phyloP scores from a whole-genome alignment of 1,284 basidiomycete genomes.

The Apiotrichum brassicae region DNA sequence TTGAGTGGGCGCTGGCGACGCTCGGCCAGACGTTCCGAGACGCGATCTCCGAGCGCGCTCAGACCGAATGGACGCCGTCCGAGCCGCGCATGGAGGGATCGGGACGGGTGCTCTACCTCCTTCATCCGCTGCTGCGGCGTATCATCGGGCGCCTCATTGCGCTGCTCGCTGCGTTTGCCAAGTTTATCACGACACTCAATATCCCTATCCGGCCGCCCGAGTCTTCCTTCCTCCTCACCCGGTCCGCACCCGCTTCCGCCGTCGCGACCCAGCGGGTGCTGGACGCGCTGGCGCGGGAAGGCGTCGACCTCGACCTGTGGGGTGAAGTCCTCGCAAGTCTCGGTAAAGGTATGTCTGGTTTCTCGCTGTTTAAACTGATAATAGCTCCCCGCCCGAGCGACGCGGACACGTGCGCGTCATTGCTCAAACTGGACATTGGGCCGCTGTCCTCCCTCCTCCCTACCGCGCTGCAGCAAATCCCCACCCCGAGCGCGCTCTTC shows the following conservation, averaged over 20 bases:
- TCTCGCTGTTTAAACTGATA: background rate
- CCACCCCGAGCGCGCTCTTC: constrained; percentile 26
- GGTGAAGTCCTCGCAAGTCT: constrained; percentile 24
- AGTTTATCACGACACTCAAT: constrained; percentile 24
- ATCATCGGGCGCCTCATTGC: constrained; percentile 23
- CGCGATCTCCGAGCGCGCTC: constrained; percentile 19
- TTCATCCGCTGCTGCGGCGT: constrained; percentile 23
- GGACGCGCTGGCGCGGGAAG: constrained; percentile 23
- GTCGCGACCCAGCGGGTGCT: constrained; percentile 25
- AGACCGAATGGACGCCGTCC: constrained; percentile 22
- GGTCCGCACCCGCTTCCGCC: constrained; percentile 27
- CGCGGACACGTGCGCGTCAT: constrained; percentile 14
- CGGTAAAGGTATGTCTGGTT: constrained; percentile 4
- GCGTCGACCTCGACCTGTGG: constrained; percentile 32
- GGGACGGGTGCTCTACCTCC: constrained; percentile 25
- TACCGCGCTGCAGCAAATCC: constrained; percentile 14
- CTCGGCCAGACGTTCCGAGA: constrained; percentile 27
- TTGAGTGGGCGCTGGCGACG: constrained; percentile 29
- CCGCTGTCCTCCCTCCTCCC: constrained; percentile 12
- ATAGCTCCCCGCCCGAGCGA: constrained; percentile 4
- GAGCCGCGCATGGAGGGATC: constrained; percentile 12
- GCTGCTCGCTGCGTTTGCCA: constrained; percentile 23
- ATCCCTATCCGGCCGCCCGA: constrained; percentile 32
- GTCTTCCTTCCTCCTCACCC: constrained; percentile 8
- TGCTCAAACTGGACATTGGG: constrained; percentile 15